Evolutionary conservation across 768 basidiomycete species (phyloP).

Genomic region (Hygrophoropsis aurantiaca): DNA sequence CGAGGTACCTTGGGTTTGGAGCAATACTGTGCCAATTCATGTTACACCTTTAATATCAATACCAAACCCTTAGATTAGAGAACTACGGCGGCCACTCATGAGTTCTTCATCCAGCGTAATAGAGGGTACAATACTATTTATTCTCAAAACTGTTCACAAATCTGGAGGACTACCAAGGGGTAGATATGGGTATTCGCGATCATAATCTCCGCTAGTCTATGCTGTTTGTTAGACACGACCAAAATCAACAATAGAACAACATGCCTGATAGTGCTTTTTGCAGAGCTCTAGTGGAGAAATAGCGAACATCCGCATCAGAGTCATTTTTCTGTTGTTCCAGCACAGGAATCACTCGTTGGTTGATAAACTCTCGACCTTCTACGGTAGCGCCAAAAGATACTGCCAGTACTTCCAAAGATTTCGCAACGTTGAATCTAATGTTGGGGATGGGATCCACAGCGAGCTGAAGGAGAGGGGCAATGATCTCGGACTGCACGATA

Average conservation of each 20-base stretch:
- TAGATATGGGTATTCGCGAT: conserved; percentile 25
- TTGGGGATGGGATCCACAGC: conserved; percentile 94
- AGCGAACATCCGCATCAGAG: conserved; percentile 93
- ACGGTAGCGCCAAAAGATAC: conserved; percentile 57
- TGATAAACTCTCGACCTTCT: conserved; percentile 76
- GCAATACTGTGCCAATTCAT: too few species aligned
- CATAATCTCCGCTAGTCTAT: conserved; percentile 21
- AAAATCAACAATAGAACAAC: neutral
- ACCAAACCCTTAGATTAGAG: too few species aligned
- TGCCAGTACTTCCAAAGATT: conserved; percentile 88
- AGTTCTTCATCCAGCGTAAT: conserved; percentile 24
- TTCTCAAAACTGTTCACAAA: conserved; percentile 17
- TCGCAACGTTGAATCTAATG: conserved; percentile 98
- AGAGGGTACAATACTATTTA: conserved; percentile 32
- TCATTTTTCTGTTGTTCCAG: conserved; percentile 87
- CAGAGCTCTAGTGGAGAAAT: conserved; percentile 82
- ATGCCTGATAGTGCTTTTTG: conserved; percentile 51
- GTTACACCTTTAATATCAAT: too few species aligned
- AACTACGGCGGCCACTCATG: too few species aligned
- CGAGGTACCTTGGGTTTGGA: too few species aligned
- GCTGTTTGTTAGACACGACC: conserved; percentile 3
- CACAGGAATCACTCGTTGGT: conserved; percentile 74
- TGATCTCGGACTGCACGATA: conserved; percentile 80
- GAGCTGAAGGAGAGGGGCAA: conserved; percentile 79
- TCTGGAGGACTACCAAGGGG: conserved; percentile 17